Evolutionary conservation across 148 eudicot genomes (phyloP).

Genomic region (Gaultheria prostrata): DNA sequence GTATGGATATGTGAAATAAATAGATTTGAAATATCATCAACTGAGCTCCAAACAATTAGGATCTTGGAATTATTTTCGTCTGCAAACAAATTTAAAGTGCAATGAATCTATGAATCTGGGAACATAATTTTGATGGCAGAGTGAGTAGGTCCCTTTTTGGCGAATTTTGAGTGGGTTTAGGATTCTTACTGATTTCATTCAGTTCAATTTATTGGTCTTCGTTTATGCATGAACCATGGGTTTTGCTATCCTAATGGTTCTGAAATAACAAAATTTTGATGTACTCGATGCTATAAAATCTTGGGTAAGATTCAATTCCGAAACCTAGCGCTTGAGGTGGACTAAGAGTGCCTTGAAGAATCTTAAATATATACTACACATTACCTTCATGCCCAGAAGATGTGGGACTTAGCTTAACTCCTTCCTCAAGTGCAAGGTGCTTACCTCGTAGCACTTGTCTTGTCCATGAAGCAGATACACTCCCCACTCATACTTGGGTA

Average conservation of each 20-base stretch:
- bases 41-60: background rate
- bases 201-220: background rate
- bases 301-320: background rate
- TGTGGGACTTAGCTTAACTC: background rate
- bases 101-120: background rate
- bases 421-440: background rate
- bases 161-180: background rate
- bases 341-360: background rate
- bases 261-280: background rate
- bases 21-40: no score
- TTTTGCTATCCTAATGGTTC: background rate
- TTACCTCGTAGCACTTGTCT: background rate
- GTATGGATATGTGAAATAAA: background rate
- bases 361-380: background rate
- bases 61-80: background rate
- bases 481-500: background rate
- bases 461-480: background rate
- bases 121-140: background rate
- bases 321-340: background rate
- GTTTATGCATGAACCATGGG: background rate
- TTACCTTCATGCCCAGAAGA: background rate
- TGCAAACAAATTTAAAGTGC: background rate
- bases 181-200: background rate
- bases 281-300: background rate
- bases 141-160: background rate